These are phyloP conservation scores for Biscutella laevigata DNA, from an alignment of 441 rosid genomes.

Conservation along the genomic window DNA sequence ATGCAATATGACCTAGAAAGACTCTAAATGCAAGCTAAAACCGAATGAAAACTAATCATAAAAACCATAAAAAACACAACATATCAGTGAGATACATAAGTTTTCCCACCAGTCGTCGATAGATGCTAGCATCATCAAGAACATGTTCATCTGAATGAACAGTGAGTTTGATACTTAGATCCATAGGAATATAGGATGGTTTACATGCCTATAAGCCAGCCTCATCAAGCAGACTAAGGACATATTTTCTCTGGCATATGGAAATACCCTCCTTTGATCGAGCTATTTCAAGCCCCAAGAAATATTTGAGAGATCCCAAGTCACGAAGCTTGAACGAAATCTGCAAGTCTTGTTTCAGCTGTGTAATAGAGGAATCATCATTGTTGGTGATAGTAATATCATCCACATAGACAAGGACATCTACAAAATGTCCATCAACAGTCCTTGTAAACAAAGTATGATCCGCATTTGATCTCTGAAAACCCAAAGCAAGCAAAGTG, in stretches of 20 bases:
- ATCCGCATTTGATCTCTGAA: background rate
- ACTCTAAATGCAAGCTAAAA: no score
- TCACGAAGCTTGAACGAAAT: background rate
- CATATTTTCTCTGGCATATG: background rate
- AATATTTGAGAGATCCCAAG: background rate
- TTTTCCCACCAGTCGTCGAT: background rate
- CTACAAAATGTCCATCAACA: background rate
- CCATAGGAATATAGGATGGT: background rate
- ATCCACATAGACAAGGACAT: background rate
- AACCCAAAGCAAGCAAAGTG: background rate
- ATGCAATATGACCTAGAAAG: no score
- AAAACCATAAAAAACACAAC: no score
- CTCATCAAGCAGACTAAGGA: background rate
- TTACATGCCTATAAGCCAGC: background rate
- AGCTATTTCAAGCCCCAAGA: background rate
- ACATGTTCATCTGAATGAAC: no score
- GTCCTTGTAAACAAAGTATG: background rate
- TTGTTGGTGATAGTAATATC: background rate
- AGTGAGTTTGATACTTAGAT: background rate
- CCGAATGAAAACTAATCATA: no score
- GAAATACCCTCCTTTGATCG: background rate
- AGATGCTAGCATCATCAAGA: no score
- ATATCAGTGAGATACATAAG: slow-evolving; percentile 25
- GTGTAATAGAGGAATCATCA: background rate
- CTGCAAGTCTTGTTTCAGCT: background rate